phyloP scores from a whole-genome alignment of 164 flowering plant species.

The Aristolochia contorta region DNA sequence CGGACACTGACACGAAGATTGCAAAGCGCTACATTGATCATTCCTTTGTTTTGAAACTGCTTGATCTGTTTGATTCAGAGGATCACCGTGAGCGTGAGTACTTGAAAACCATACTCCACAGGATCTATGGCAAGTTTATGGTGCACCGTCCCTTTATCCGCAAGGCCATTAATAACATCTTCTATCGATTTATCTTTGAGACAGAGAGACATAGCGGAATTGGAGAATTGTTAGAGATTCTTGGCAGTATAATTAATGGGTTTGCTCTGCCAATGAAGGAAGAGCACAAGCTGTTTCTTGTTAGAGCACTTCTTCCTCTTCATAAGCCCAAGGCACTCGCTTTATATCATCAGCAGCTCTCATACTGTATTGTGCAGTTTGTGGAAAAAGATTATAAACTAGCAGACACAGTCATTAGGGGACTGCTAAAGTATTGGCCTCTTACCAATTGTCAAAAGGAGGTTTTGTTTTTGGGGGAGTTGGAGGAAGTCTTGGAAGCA shows the following conservation, averaged over 20 bases:
- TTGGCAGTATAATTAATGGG: conserved; percentile 44
- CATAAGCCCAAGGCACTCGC: conserved; percentile 40
- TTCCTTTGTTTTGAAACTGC: conserved; percentile 33
- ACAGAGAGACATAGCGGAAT: conserved; percentile 43
- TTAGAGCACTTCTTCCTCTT: conserved; percentile 43
- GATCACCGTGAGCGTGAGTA: conserved; percentile 47
- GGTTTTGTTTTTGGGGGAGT: conserved; percentile 38
- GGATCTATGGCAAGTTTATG: conserved; percentile 48
- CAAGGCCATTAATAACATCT: conserved; percentile 40
- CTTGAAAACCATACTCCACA: conserved; percentile 43
- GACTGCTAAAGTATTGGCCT: conserved; percentile 49
- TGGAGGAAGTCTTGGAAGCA: conserved; percentile 42
- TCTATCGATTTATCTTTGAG: conserved; percentile 44
- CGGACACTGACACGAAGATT: conserved; percentile 42
- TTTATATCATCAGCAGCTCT: conserved; percentile 41
- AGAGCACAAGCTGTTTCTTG: conserved; percentile 48
- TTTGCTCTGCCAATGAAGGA: conserved; percentile 51
- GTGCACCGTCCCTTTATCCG: conserved; percentile 47
- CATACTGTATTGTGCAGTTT: conserved; percentile 43
- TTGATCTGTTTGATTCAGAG: conserved; percentile 46
- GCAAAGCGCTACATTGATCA: conserved; percentile 46
- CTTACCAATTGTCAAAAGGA: conserved; percentile 42
- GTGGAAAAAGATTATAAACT: conserved; percentile 35
- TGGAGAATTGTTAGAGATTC: conserved; percentile 48
- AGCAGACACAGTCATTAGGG: conserved; percentile 42